Evolutionary conservation across 768 basidiomycete genomes (phyloP), one percentile per base, ranked within the genome.

Genomic region (Hypholoma sublateritium): DNA sequence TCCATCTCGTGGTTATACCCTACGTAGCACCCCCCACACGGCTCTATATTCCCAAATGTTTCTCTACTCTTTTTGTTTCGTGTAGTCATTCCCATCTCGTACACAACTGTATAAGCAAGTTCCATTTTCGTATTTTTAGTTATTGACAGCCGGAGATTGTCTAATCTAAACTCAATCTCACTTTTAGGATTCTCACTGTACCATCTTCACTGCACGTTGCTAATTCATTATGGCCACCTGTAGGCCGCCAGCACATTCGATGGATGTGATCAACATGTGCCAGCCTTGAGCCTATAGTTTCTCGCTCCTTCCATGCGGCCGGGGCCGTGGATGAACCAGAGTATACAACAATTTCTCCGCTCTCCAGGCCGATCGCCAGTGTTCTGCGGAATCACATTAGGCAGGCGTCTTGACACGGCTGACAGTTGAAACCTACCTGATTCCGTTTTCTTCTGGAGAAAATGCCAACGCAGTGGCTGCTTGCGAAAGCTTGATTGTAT

Each of bases 181-280:
- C 76, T 67, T 77, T 77, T 71, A 86, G 74, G 75, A 96, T 79
- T 72, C 86, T 89, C 73, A 95, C 77, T 78, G 89, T 90, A 77
- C 91, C 87, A 80, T 98, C 95, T 76, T 96, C 93, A 71, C 92
- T 91, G 66, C 93, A 93, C 57, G 87, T 93, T 34, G 93, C 95
- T 51, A 98, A 80, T 57, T 84, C 78, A 55, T 71, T 74, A 43
- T 64, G 58, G n/a, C 61, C 63, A 12, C 53, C 65, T 28, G 68
- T 69, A 28, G 87, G 85, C 36, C 88, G 80, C 92, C 93, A 98
- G n/a, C 85, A 79, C 54, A 97, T 74, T 56, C 82, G 82, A 63
- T 95, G 85, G 49, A 98, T 81, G 55, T 93, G 88, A 59, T 86
- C 84, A 35, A 88, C 79, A 69, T 96, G 94, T 5, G 87, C 84